phyloP scores from a whole-genome alignment of 1,284 basidiomycete species.

The Cystobasidium slooffiae region DNA sequence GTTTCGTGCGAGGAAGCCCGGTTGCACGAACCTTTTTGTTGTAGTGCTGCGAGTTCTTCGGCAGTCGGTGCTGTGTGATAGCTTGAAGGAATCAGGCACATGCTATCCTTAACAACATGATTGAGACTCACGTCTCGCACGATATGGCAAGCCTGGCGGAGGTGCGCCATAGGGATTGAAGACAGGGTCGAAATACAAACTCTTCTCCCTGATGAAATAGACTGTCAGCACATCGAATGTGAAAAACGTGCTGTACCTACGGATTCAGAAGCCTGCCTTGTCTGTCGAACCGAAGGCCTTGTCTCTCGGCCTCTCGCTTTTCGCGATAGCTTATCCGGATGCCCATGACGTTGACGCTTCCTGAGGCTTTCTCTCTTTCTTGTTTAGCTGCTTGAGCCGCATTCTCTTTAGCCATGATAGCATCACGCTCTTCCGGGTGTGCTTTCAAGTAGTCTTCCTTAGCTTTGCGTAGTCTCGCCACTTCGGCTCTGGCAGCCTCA shows the following conservation, averaged over 20 bases:
- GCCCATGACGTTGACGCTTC: conserved; percentile 26
- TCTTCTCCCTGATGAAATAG: conserved; percentile 59
- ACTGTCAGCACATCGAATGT: not conserved
- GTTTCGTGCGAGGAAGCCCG: not conserved
- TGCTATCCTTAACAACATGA: not conserved
- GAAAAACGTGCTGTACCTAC: conserved; percentile 44
- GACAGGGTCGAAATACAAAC: conserved; percentile 87
- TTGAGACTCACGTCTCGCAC: conserved; percentile 64
- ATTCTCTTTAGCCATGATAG: conserved; percentile 65
- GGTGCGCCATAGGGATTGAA: conserved; percentile 95
- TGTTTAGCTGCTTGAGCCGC: conserved; percentile 22
- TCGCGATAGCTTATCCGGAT: conserved; percentile 22
- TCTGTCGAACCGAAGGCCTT: conserved; percentile 68
- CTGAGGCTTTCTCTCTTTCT: conserved; percentile 30
- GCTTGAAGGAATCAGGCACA: conserved; percentile 40
- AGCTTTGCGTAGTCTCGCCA: conserved; percentile 48
- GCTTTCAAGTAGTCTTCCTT: conserved; percentile 68
- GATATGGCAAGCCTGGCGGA: conserved; percentile 93
- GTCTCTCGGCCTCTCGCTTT: conserved; percentile 42
- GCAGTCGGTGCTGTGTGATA: conserved; percentile 48
- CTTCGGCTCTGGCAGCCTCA: conserved; percentile 47
- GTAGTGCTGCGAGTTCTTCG: conserved; percentile 49
- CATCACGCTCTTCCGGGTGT: conserved; percentile 80
- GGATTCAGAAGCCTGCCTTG: conserved; percentile 64
- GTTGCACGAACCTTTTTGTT: conserved; percentile 30